These are phyloP conservation scores for Metarhizium guizhouense DNA, from an alignment of 2,329 filamentous ascomycete species.

Conservation along the genomic window DNA sequence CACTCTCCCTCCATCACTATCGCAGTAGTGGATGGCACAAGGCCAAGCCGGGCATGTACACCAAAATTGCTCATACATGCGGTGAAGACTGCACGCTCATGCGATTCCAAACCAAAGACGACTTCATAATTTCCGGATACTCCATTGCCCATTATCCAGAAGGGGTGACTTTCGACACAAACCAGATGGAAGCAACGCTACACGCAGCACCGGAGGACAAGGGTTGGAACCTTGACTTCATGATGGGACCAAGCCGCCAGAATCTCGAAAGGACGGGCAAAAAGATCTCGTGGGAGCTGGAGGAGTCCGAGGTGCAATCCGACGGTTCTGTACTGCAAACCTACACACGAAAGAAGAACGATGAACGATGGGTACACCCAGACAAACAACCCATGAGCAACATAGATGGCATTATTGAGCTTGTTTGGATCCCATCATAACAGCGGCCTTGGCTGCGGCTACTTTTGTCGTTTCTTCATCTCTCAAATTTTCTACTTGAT, in stretches of 20 bases:
- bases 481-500: neutral
- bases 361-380: constrained; percentile 41
- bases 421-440: constrained; percentile 43
- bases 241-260: constrained; percentile 39
- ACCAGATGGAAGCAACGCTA: constrained; percentile 45
- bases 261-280: constrained; percentile 38
- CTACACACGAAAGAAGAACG: constrained; percentile 43
- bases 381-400: constrained; percentile 40
- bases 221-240: constrained; percentile 42
- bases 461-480: neutral
- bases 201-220: constrained; percentile 37
- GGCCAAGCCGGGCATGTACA: constrained; percentile 45
- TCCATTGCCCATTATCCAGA: constrained; percentile 48
- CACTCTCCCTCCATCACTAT: constrained; percentile 56
- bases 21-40: constrained; percentile 50
- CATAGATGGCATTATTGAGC: constrained; percentile 45
- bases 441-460: neutral
- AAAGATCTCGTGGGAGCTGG: constrained; percentile 46
- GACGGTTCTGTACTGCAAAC: constrained; percentile 44
- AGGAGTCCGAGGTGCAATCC: constrained; percentile 35
- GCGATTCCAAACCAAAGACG: constrained; percentile 44
- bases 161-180: constrained; percentile 39
- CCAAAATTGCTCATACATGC: constrained; percentile 48
- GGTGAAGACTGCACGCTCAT: constrained; percentile 52
- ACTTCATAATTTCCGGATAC: constrained; percentile 50